Conservation (phyloP, 2,329 filamentous ascomycete genomes). For the Aspergillus fijiensis region DNA sequence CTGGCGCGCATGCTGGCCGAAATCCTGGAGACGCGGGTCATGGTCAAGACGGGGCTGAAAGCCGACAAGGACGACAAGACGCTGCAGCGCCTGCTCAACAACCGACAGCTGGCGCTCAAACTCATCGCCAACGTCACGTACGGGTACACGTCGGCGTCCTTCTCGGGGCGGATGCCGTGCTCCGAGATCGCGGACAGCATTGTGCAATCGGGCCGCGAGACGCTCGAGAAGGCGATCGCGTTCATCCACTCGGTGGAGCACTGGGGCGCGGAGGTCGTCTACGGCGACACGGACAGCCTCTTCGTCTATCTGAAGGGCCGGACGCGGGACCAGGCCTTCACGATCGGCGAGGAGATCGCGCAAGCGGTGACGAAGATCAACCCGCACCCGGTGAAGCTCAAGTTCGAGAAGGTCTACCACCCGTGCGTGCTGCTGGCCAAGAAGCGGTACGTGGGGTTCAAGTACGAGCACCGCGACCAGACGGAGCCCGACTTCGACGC, state of each 20-base stretch:
- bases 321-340: constrained; percentile 83
- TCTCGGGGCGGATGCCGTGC: constrained; percentile 96
- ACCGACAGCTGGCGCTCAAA: constrained; percentile 89
- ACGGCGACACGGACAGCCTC: constrained; percentile 94
- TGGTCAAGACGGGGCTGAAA: constrained; percentile 98
- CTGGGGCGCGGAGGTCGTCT: constrained; percentile 96
- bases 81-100: constrained; percentile 84
- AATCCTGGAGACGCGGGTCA: constrained; percentile 91
- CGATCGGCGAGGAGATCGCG: constrained; percentile 89
- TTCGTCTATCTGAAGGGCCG: constrained; percentile 88
- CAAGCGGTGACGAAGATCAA: constrained; percentile 84
- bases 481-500: constrained; percentile 86
- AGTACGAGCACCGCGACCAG: constrained; percentile 80
- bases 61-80: constrained; percentile 82
- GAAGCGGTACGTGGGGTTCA: constrained; percentile 97
- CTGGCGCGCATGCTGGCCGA: constrained; percentile 96
- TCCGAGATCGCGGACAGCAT: constrained; percentile 98
- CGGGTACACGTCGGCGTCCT: constrained; percentile 94
- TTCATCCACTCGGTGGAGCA: constrained; percentile 81
- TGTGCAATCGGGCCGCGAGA: constrained; percentile 92
- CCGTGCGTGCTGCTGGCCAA: constrained; percentile 93
- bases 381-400: constrained; percentile 87
- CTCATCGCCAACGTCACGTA: constrained; percentile 99
- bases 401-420: constrained; percentile 98
- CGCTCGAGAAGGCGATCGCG: constrained; percentile 87